Evolutionary conservation across 2,329 filamentous ascomycete genomes (phyloP).

Genomic region (Tolypocladium tundrense): DNA sequence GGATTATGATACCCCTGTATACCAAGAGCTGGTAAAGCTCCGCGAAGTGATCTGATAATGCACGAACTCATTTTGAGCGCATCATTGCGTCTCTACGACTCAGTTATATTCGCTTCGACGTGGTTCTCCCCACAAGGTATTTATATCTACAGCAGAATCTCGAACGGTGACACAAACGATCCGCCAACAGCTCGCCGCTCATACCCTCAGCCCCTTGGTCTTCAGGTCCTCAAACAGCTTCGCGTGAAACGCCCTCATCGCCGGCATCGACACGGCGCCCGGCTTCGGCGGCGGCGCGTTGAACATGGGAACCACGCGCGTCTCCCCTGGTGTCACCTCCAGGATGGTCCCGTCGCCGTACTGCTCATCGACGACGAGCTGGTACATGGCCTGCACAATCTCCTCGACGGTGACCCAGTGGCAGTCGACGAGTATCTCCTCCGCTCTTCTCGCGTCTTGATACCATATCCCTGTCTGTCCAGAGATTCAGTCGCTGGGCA

Average conservation of each 20-base stretch:
- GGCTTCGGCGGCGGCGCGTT: constrained; percentile 1
- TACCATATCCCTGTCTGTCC: constrained; percentile 23
- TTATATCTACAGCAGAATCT: too few relatives aligned
- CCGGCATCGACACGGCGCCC: background rate
- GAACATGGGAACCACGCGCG: constrained; percentile 4
- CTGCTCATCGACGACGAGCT: constrained; percentile 13
- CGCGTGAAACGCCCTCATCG: background rate
- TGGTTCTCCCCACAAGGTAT: too few relatives aligned
- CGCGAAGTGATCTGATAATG: background rate
- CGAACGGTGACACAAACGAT: too few relatives aligned
- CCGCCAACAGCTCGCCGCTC: background rate
- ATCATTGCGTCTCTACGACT: background rate
- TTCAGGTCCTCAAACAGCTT: constrained; percentile 1
- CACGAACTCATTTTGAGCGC: background rate
- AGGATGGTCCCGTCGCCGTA: constrained; percentile 21
- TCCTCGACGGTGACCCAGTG: constrained; percentile 19
- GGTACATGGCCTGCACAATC: constrained; percentile 20
- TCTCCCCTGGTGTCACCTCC: constrained; percentile 14
- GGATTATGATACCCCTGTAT: background rate
- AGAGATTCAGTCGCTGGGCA: background rate
- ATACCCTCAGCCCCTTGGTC: constrained; percentile 1
- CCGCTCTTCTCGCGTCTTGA: constrained; percentile 19
- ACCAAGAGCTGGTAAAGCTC: background rate
- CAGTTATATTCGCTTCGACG: background rate
- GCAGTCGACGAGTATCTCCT: constrained; percentile 13